Evolutionary conservation across 305 asterid species (phyloP), one percentile per base, ranked within the genome.

Genomic region (Solanum hybrid): DNA sequence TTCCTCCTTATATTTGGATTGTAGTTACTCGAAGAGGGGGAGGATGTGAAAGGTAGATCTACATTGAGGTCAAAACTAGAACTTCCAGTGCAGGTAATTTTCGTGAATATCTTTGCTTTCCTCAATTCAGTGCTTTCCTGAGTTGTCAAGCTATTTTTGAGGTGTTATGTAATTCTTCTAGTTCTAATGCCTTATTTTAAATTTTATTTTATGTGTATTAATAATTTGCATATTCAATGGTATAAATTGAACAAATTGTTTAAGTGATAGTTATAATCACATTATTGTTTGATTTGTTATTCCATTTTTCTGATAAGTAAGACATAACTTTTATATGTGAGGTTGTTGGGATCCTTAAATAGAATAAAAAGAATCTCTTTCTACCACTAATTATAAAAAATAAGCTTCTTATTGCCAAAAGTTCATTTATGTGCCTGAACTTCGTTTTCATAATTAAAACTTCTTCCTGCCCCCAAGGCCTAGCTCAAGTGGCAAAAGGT

Each of bases 11-110:
- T 56, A 85, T 85, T 56, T 85, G 45, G 45, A 32, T 27, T 84
- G 45, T 92, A 98, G 99, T 95, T 98, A 75, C 92, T 98, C 92
- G 99, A 98, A 92, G 99, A 98, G 93, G 99, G 98, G 90, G 99
- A 95, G 90, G 99, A 97, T 88, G 99, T 98, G 37, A 98, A 94
- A 93, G 92, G 27, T 86, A 92, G 97, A 89, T 91, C 97, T 88
- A 91, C 94, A 37, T 93, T 96, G 94, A 95, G 96, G 94, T 93
- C 98, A 91, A 98, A 98, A 92, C 97, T 96, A 90, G 99, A 98
- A 91, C 98, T 95, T 85, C 98, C 99, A 56, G 99, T 97, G 90
- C 99, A 98, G 99, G 99, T 98, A 91, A 90, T 90, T 91, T 89
- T 35, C 40, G 86, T 37, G 78, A 84, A 56, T 75, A 82, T 76